Evolutionary conservation across 1,284 basidiomycete species (phyloP).

Genomic region (Anthracocystis walkeri): DNA sequence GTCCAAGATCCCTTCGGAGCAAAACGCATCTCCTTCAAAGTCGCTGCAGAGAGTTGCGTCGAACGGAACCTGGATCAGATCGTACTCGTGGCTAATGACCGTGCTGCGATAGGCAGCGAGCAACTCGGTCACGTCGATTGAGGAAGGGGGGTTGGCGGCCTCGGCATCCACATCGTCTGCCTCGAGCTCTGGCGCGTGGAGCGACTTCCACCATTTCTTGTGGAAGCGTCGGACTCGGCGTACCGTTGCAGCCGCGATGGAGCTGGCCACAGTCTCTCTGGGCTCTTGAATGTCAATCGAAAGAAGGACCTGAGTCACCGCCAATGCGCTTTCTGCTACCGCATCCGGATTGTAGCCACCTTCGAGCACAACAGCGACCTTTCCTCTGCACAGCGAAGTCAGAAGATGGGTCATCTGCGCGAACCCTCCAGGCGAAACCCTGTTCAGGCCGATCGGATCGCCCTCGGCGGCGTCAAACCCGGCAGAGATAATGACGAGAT

Average conservation of each 20-base stretch:
- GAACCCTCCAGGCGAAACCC: constrained; percentile 92
- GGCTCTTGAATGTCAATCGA: constrained; percentile 85
- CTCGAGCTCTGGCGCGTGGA: constrained; percentile 68
- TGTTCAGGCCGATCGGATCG: constrained; percentile 89
- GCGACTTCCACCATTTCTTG: constrained; percentile 87
- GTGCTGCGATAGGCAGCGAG: constrained; percentile 86
- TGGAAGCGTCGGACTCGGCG: constrained; percentile 87
- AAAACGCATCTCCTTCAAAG: constrained; percentile 83
- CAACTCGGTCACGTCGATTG: constrained; percentile 73
- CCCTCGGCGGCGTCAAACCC: constrained; percentile 97
- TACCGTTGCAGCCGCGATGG: constrained; percentile 81
- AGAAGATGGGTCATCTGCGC: constrained; percentile 99
- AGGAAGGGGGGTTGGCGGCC: constrained; percentile 14
- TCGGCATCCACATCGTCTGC: constrained; percentile 27
- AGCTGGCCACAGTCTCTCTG: constrained; percentile 44
- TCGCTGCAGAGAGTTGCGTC: constrained; percentile 76
- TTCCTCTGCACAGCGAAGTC: constrained; percentile 86
- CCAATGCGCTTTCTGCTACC: constrained; percentile 85
- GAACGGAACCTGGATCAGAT: constrained; percentile 84
- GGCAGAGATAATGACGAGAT: constrained; percentile 95
- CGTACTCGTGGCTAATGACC: constrained; percentile 78
- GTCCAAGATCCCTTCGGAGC: constrained; percentile 76
- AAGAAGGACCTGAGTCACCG: constrained; percentile 84
- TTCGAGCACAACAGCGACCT: constrained; percentile 93
- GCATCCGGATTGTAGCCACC: constrained; percentile 95